A percentile compares a stretch with the other conserved stretches of the same genome.
Evolutionary conservation across 139 green algal genomes (phyloP).

Genomic region (Chlorella sp.): DNA sequence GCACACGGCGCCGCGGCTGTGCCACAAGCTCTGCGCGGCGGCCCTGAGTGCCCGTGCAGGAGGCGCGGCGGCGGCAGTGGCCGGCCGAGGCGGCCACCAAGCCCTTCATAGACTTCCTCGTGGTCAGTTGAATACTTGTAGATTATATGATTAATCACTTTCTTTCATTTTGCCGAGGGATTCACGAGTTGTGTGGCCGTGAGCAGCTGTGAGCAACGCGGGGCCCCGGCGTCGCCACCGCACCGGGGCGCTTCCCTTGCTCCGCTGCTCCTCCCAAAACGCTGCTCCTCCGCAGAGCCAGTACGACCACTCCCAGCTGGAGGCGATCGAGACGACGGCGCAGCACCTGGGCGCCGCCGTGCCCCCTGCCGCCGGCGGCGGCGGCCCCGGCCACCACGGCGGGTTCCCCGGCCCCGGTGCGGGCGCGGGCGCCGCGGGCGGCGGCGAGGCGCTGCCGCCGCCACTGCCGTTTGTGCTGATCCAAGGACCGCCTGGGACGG

Average conservation of each 20-base stretch:
- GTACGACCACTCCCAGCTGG: conserved; percentile 71
- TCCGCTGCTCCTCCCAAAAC: too few species aligned
- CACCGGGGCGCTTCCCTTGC: too few species aligned
- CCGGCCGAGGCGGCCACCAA: conserved; percentile 37
- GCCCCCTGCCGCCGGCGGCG: too few species aligned
- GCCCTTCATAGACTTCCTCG: conserved; percentile 54
- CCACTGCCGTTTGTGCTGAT: conserved; percentile 72
- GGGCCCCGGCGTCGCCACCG: too few species aligned
- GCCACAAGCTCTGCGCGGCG: background rate
- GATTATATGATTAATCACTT: too few species aligned
- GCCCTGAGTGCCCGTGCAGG: background rate
- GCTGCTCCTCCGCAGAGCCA: too few species aligned
- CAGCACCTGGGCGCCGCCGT: conserved; percentile 46
- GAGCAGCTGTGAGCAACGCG: too few species aligned
- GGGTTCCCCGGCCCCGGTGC: too few species aligned
- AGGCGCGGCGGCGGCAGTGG: conserved; percentile 44
- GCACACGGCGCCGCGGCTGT: background rate
- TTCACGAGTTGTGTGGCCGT: too few species aligned
- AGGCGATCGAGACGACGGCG: conserved; percentile 64
- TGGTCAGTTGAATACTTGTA: too few species aligned
- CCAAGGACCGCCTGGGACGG: conserved; percentile 91
- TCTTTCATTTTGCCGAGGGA: too few species aligned
- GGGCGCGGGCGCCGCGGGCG: background rate
- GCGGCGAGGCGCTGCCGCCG: background rate
- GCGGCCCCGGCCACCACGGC: too few species aligned